Evolutionary conservation across 1,139 yeast genomes (phyloP).

Genomic region (Hemisphaericaspora xylofermentans): DNA sequence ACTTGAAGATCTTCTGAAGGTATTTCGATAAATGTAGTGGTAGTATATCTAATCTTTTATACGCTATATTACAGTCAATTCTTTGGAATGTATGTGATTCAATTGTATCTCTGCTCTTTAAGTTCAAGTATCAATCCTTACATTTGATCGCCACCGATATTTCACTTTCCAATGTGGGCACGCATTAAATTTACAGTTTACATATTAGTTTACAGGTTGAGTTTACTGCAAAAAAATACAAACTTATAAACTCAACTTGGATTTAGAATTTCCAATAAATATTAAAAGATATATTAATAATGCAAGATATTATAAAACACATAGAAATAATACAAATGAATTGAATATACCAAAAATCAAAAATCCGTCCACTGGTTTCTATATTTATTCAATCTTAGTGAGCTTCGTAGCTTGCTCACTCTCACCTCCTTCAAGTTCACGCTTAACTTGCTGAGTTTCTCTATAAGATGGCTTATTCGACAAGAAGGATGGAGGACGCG

Average conservation of each 20-base stretch:
- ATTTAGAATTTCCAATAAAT: no score
- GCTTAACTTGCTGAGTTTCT: constrained; percentile 10
- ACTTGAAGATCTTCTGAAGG: not conserved
- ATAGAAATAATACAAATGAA: constrained; percentile 3
- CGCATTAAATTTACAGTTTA: not conserved
- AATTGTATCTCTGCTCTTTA: not conserved
- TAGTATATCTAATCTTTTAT: not conserved
- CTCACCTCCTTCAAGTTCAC: constrained; percentile 14
- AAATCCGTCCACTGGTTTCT: not conserved
- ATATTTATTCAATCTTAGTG: constrained; percentile 8
- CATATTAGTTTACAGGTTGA: not conserved
- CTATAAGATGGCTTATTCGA: constrained; percentile 28
- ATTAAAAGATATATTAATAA: not conserved
- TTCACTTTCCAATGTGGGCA: no score
- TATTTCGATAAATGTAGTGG: not conserved
- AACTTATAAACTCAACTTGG: no score
- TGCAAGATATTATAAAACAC: not conserved
- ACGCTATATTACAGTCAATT: not conserved
- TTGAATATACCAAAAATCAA: not conserved
- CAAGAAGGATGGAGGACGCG: constrained; percentile 35
- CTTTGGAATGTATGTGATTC: no score
- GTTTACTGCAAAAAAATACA: not conserved
- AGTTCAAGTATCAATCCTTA: not conserved
- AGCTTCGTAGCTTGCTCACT: constrained; percentile 10
- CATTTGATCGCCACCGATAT: constrained; percentile 1